Base-by-base conservation (phyloP, 129 eudicot species). In the Ambrosia artemisiifolia region DNA sequence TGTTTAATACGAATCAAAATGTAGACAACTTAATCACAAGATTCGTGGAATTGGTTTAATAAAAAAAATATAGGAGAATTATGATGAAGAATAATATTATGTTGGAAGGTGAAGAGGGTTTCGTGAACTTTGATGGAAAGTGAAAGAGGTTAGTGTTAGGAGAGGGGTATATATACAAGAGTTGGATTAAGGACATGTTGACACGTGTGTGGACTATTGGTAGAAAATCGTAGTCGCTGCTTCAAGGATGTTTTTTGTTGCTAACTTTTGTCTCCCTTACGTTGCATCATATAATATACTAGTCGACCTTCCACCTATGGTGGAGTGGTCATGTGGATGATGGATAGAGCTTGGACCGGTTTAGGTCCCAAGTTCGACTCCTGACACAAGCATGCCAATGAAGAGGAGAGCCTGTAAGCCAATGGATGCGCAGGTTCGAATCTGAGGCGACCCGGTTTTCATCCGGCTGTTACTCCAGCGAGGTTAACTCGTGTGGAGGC, bases 121-220 rank as follows among this genome's bases (percentile, higher is more conserved):
- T 38, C 43, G 7, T 36, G 42, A 36, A 36, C 4, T 36, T 6
- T 36, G 63, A 47, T 46, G 72, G 16, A 56, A 77, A 69, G 81
- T 70, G 71, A 24, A 24, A 60, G 71, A 49, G 65, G 47, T 2
- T 75, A 74, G 69, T 83, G 76, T 67, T 47, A 64, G 80, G 60
- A 6, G 80, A 74, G 50, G 67, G 73, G 74, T 51, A 66, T 71
- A 74, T 47, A 73, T 70, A 13, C 13, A 59, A 30, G 64, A 77
- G 14, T 49, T 3, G 71, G 44, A 6, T 54, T 7, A 44, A 53
- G 61, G 71, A 46, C 34, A 61, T 46, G 70, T 43, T 49, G 80
- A 69, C 83, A 79, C 75, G 71, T 64, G 81, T 77, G 9, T 14
- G 75, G 68, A 54, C 57, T 30, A n/a, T 36, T 11, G 0, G 54